Evolutionary conservation across 352 stramenopile species (phyloP).

Genomic region (Aphanomyces stellatus): DNA sequence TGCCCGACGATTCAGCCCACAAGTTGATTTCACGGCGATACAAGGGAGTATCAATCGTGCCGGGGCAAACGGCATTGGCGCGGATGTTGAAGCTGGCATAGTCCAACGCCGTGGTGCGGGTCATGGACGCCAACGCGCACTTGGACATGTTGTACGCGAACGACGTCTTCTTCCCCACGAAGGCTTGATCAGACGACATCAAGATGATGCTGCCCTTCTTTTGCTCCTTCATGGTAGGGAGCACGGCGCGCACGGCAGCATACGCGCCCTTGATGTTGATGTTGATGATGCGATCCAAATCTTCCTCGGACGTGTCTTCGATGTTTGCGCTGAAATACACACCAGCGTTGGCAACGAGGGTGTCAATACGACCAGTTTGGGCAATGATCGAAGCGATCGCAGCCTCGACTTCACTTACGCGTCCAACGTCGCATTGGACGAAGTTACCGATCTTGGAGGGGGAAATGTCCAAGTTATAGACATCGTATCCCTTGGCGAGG

Average conservation of each 20-base stretch:
- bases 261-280: slow-evolving; percentile 21
- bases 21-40: slow-evolving; percentile 37
- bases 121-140: slow-evolving; percentile 19
- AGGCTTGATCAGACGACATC: slow-evolving; percentile 21
- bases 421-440: slow-evolving; percentile 10
- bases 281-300: slow-evolving; percentile 14
- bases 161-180: slow-evolving; percentile 19
- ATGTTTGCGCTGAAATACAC: slow-evolving; percentile 19
- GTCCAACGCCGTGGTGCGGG: slow-evolving; percentile 14
- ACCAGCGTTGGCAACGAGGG: slow-evolving; percentile 15
- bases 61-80: slow-evolving; percentile 82
- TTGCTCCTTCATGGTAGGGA: slow-evolving; percentile 15
- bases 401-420: slow-evolving; percentile 8
- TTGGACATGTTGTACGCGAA: slow-evolving; percentile 22
- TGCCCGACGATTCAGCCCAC: slow-evolving; percentile 36
- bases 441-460: slow-evolving; percentile 12
- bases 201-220: slow-evolving; percentile 19
- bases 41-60: slow-evolving; percentile 80
- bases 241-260: slow-evolving; percentile 1
- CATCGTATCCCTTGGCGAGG: slow-evolving; percentile 13
- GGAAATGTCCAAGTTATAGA: slow-evolving; percentile 19
- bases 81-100: slow-evolving; percentile 48
- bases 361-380: slow-evolving; percentile 14
- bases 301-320: slow-evolving; percentile 17
- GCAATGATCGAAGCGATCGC: slow-evolving; percentile 9